phyloP scores from a whole-genome alignment of 2,329 filamentous ascomycete species.

The Pseudogymnoascus sp. region DNA sequence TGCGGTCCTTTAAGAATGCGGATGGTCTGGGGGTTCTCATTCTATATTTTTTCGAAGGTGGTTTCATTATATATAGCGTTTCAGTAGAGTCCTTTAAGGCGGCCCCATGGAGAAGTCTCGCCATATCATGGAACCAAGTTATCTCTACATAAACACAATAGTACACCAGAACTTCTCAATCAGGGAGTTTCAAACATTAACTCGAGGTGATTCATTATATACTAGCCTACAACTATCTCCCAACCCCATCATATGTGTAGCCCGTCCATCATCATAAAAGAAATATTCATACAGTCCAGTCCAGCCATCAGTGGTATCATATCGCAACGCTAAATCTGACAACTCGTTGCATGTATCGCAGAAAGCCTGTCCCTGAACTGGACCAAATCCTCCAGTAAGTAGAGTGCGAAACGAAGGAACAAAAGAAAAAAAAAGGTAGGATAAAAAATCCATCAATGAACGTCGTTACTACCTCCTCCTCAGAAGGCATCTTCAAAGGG shows the following conservation, averaged over 20 bases:
- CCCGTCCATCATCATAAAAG: conserved; percentile 1
- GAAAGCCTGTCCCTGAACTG: conserved; percentile 7
- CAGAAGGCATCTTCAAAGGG: conserved; percentile 78
- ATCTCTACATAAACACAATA: background rate
- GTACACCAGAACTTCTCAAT: background rate
- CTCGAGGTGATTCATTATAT: conserved; percentile 6
- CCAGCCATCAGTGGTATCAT: conserved; percentile 7
- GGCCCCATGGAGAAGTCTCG: background rate
- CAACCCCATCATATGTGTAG: conserved; percentile 1
- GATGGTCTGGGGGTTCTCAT: no score
- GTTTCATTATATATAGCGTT: no score
- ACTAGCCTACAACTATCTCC: background rate
- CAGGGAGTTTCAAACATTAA: background rate
- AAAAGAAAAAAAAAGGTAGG: background rate
- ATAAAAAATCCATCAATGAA: background rate
- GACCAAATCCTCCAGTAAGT: background rate
- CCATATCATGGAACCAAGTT: background rate
- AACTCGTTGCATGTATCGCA: background rate
- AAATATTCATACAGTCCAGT: conserved; percentile 5
- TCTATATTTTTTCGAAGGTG: no score
- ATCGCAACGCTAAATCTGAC: conserved; percentile 9
- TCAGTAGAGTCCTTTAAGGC: no score
- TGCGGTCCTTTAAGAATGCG: no score
- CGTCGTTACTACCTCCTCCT: conserved; percentile 10
- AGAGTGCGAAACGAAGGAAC: background rate